A percentile compares a stretch with the other conserved stretches of the same genome.
These are phyloP conservation scores for Cladosporium cucumerinum DNA, from an alignment of 2,329 filamentous ascomycete genomes.

Conservation along the genomic window DNA sequence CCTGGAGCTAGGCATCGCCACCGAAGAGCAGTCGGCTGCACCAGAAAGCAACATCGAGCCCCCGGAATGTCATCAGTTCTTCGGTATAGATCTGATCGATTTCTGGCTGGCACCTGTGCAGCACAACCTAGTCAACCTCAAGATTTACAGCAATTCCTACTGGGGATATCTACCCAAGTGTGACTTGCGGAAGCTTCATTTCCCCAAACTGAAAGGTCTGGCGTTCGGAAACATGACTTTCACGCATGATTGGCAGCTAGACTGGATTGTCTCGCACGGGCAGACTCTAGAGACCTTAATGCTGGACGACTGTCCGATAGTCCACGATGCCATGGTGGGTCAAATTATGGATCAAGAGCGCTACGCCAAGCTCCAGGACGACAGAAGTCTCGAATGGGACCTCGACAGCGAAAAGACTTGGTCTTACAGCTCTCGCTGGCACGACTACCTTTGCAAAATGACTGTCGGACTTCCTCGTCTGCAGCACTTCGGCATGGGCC, in stretches of 20 bases:
- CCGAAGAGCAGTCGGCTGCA: slow-evolving; percentile 20
- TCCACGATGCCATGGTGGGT: background rate
- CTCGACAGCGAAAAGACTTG: background rate
- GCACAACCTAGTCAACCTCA: slow-evolving; percentile 35
- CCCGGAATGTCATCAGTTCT: slow-evolving; percentile 23
- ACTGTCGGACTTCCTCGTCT: slow-evolving; percentile 5
- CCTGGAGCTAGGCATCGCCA: slow-evolving; percentile 25
- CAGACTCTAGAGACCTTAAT: slow-evolving; percentile 41
- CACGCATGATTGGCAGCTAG: slow-evolving; percentile 45
- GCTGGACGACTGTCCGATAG: slow-evolving; percentile 42
- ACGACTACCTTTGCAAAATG: slow-evolving; percentile 13
- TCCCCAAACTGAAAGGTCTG: slow-evolving; percentile 42
- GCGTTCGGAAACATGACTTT: slow-evolving; percentile 44
- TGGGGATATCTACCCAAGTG: slow-evolving; percentile 43
- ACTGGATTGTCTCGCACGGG: slow-evolving; percentile 45
- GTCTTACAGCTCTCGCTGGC: slow-evolving; percentile 15
- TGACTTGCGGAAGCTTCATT: slow-evolving; percentile 34
- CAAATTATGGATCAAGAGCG: background rate
- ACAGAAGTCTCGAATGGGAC: background rate
- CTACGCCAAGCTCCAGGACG: background rate
- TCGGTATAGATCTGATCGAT: slow-evolving; percentile 21
- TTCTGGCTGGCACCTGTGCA: slow-evolving; percentile 27
- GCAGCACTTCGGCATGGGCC: slow-evolving; percentile 14
- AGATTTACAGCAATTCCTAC: slow-evolving; percentile 38
- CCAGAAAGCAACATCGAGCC: slow-evolving; percentile 21